These are phyloP conservation scores for Calonectria naviculata DNA, from an alignment of 2,329 filamentous ascomycete species.

Conservation along the genomic window DNA sequence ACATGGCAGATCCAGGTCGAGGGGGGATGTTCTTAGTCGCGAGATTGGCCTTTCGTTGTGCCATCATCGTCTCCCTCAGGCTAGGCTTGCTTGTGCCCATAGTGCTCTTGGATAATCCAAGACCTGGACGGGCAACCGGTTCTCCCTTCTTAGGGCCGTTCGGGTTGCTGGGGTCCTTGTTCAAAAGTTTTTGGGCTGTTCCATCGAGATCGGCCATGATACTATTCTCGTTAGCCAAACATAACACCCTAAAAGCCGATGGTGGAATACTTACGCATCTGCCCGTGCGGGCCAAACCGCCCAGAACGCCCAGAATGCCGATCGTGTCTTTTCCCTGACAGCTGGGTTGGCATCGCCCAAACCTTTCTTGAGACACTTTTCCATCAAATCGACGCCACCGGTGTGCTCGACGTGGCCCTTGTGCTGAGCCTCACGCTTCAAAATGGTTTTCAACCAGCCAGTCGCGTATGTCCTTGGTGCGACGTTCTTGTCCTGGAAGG, in stretches of 20 bases:
- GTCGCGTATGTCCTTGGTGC: slow-evolving; percentile 83
- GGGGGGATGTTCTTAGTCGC: slow-evolving; percentile 62
- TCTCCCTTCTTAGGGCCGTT: slow-evolving; percentile 70
- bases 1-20: slow-evolving; percentile 73
- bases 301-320: slow-evolving; percentile 88
- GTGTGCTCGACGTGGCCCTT: slow-evolving; percentile 86
- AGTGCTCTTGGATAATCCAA: slow-evolving; percentile 73
- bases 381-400: slow-evolving; percentile 84
- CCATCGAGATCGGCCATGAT: slow-evolving; percentile 83
- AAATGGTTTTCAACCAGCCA: slow-evolving; percentile 85
- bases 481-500: slow-evolving; percentile 93
- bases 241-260: background rate
- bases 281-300: slow-evolving; percentile 82
- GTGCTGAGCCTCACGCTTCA: slow-evolving; percentile 82
- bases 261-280: slow-evolving; percentile 66
- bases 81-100: slow-evolving; percentile 70
- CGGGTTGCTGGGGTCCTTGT: slow-evolving; percentile 87
- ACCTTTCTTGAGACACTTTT: slow-evolving; percentile 90
- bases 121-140: slow-evolving; percentile 61
- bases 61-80: slow-evolving; percentile 85
- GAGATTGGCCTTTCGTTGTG: slow-evolving; percentile 76
- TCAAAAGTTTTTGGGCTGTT: slow-evolving; percentile 82
- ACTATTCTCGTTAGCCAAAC: slow-evolving; percentile 53
- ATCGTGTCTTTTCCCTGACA: slow-evolving; percentile 87
- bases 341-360: slow-evolving; percentile 90